Base-by-base conservation (phyloP, 257 asterid genomes). In the Petunia axillaris region DNA sequence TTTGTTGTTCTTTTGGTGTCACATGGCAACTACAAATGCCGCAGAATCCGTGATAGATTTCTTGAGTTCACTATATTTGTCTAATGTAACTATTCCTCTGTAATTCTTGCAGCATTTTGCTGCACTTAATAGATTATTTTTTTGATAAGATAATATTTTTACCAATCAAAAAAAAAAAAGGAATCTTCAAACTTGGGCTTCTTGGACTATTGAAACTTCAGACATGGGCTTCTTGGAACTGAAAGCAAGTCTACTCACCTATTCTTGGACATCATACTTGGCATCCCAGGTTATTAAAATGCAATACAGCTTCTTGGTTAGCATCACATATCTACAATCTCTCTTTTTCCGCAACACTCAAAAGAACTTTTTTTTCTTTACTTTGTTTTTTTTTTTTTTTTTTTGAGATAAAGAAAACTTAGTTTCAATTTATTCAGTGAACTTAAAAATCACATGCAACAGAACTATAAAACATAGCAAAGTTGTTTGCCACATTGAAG, bases 161-260 rank as follows among this genome's bases (percentile, higher is more conserved):
- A 25, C 25, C 25, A 25, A 25, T 25, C 25, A 25, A 25, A 25
- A 25, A 25, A 25, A 25, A 25, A 25, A 25, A 25, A 25, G 25
- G 62, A 55, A 55, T 55, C 25, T 46, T n/a, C 36, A 65, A 14
- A 65, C 73, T 14, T 65, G 50, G 48, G 50, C 36, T 65, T 65
- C 73, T 65, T 65, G 50, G 46, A 65, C 36, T 41, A 38, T 39
- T 39, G 73, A 65, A 65, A 65, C 50, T 65, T 40, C 48, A 64
- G 48, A 65, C 35, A 65, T 65, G 52, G 50, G 50, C 73, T 39
- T 64, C 71, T 64, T 65, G 50, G 73, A 65, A 25, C 40, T 65
- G 36, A 39, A 64, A 39, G 25, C 73, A 65, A 65, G 50, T 65
- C 73, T 50, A 65, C 73, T 11, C 52, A 39, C 73, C 50, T 39